These are phyloP conservation scores for Meyerozyma guilliermondii DNA, from an alignment of 1,139 yeast genomes.

Conservation along the genomic window DNA sequence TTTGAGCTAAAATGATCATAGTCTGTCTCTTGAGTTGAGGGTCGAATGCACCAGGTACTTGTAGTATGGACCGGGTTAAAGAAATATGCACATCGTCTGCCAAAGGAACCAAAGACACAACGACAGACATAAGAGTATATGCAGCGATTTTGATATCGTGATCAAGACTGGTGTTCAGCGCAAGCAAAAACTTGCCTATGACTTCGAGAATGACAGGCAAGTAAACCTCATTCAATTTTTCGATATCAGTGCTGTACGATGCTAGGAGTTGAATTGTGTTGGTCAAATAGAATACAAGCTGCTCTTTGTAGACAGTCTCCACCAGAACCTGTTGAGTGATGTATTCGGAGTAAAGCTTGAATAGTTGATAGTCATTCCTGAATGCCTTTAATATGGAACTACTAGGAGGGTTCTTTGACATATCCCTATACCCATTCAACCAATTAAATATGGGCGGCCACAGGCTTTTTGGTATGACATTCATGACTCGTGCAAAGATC, in stretches of 20 bases:
- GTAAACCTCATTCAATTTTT: conserved; percentile 25
- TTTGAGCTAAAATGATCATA: conserved; percentile 36
- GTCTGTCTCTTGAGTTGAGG: conserved; percentile 25
- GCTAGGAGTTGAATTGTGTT: conserved; percentile 60
- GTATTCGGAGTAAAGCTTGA: conserved; percentile 59
- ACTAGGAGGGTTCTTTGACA: conserved; percentile 59
- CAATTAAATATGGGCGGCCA: conserved; percentile 77
- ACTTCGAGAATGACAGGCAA: conserved; percentile 55
- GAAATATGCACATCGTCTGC: conserved; percentile 60
- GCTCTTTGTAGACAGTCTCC: conserved; percentile 59
- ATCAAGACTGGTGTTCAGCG: conserved; percentile 23
- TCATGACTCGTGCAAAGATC: conserved; percentile 68
- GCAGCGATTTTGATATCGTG: conserved; percentile 77
- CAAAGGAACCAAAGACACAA: conserved; percentile 68
- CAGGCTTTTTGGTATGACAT: conserved; percentile 56
- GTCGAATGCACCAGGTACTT: conserved; percentile 20
- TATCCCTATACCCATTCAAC: conserved; percentile 62
- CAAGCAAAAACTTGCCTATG: conserved; percentile 48
- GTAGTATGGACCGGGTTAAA: conserved; percentile 62
- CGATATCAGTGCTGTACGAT: conserved; percentile 27
- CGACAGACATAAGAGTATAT: conserved; percentile 74
- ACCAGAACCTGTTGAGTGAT: conserved; percentile 51
- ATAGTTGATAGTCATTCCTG: conserved; percentile 58
- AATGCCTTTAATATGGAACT: conserved; percentile 70
- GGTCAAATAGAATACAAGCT: conserved; percentile 74